phyloP scores from a whole-genome alignment of 768 basidiomycete species.

The Favolaschia claudopus region DNA sequence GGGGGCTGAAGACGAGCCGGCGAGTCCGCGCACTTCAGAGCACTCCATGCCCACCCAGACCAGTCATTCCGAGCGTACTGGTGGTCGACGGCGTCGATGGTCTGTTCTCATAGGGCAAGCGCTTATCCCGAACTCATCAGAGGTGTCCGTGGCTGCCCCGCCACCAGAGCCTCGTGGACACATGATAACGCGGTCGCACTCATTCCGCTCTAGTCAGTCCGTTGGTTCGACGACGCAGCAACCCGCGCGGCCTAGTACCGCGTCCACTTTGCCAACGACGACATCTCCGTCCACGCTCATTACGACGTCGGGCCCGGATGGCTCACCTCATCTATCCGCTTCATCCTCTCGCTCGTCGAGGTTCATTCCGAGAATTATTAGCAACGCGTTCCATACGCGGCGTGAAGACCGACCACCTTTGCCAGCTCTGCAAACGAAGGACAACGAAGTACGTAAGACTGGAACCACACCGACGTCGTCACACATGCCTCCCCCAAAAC shows the following conservation, averaged over 20 bases:
- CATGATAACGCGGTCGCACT: constrained; percentile 50
- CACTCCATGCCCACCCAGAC: constrained; percentile 39
- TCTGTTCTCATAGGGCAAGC: constrained; percentile 65
- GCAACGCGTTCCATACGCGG: constrained; percentile 65
- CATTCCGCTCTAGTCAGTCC: constrained; percentile 48
- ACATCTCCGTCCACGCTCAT: constrained; percentile 32
- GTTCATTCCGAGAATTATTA: constrained; percentile 76
- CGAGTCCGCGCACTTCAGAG: constrained; percentile 58
- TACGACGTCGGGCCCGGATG: constrained; percentile 27
- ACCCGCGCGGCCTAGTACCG: constrained; percentile 34
- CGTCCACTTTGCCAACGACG: no score
- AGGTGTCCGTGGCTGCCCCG: constrained; percentile 34
- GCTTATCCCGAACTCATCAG: constrained; percentile 26
- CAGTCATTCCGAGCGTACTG: constrained; percentile 39
- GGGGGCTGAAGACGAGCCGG: constrained; percentile 52
- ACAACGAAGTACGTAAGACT: constrained; percentile 46
- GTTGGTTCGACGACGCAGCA: constrained; percentile 37
- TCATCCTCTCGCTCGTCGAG: constrained; percentile 59
- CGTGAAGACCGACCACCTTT: constrained; percentile 61
- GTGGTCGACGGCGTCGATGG: constrained; percentile 70
- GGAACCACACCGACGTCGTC: constrained; percentile 43
- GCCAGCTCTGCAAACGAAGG: constrained; percentile 41
- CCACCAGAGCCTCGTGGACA: constrained; percentile 32
- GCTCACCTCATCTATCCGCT: constrained; percentile 37
- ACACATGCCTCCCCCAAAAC: constrained; percentile 77